Percentiles rank a stretch among this genome's conserved stretches.
Conservation (phyloP, 163 green algal species). For the Trebouxiophyceae sp. region DNA sequence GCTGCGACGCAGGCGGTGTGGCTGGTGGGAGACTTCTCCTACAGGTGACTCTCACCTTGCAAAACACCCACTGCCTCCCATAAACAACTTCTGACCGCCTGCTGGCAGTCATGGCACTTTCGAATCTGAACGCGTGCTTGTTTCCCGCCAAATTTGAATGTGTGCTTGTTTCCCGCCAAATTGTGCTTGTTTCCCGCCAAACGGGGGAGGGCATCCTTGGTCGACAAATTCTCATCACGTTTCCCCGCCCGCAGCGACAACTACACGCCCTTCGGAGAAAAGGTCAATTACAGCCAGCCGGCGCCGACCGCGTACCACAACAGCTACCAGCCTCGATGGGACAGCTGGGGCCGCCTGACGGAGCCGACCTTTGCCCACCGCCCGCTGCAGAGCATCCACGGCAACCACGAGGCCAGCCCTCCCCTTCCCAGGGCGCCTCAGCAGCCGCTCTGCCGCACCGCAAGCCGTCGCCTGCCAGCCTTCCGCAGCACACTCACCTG, state of each 20-base stretch:
- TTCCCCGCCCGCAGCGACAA: neutral
- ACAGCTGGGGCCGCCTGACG: conserved; percentile 46
- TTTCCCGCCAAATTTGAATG: too few relatives aligned
- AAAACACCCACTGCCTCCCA: too few relatives aligned
- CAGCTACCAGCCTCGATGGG: conserved; percentile 38
- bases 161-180: too few relatives aligned
- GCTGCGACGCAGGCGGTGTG: conserved; percentile 35
- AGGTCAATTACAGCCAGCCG: neutral
- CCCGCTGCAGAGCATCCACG: neutral
- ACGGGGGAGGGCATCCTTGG: too few relatives aligned
- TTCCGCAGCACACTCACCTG: too few relatives aligned
- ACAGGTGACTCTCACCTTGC: neutral
- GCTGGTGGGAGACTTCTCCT: conserved; percentile 53
- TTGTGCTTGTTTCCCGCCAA: too few relatives aligned
- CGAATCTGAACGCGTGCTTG: too few relatives aligned
- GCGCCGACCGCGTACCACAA: neutral
- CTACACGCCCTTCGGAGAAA: neutral
- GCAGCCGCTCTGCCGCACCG: too few relatives aligned
- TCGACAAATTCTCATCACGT: neutral
- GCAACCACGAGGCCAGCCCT: conserved; percentile 14
- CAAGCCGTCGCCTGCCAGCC: too few relatives aligned
- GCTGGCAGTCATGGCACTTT: too few relatives aligned
- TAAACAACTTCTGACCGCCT: too few relatives aligned
- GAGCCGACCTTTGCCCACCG: conserved; percentile 13
- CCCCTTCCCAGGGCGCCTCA: too few relatives aligned